phyloP scores from a whole-genome alignment of 305 asterid species.

The Fraxinus dipetala region DNA sequence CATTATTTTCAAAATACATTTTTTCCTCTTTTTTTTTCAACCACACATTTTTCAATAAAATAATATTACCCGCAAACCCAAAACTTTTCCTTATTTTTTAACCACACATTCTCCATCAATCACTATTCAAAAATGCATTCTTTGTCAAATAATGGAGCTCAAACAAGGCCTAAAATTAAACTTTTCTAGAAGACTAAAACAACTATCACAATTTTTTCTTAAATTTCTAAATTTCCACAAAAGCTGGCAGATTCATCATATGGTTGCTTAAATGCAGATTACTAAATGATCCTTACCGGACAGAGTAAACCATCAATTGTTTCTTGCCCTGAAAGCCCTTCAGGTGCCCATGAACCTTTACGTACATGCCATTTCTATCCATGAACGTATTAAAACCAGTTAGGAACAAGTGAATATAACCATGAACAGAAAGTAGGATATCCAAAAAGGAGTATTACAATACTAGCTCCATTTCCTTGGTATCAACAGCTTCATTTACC shows the following conservation, averaged over 20 bases:
- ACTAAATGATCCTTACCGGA: slow-evolving; percentile 44
- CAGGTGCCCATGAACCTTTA: slow-evolving; percentile 80
- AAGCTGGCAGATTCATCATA: not conserved
- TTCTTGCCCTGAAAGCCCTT: slow-evolving; percentile 82
- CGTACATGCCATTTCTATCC: slow-evolving; percentile 73
- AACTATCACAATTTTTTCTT: not conserved
- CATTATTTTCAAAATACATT: too few relatives aligned
- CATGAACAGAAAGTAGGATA: slow-evolving; percentile 5
- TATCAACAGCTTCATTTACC: slow-evolving; percentile 64
- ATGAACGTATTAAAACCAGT: slow-evolving; percentile 17
- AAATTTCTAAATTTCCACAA: not conserved
- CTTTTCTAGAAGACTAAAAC: not conserved
- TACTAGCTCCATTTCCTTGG: slow-evolving; percentile 65
- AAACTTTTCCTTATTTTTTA: too few relatives aligned
- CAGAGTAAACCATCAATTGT: slow-evolving; percentile 65
- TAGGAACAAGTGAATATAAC: slow-evolving; percentile 17
- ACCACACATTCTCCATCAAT: too few relatives aligned
- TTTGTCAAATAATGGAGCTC: too few relatives aligned
- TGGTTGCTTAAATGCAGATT: not conserved
- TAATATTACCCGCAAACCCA: too few relatives aligned
- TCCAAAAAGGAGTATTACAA: slow-evolving; percentile 41
- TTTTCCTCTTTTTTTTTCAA: too few relatives aligned
- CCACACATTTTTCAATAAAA: too few relatives aligned
- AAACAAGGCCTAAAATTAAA: not conserved
- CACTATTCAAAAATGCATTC: too few relatives aligned